Evolutionary conservation across 306 rosid genomes (phyloP), one percentile per base, ranked within the genome.

Genomic region (Fagus sylvatica): DNA sequence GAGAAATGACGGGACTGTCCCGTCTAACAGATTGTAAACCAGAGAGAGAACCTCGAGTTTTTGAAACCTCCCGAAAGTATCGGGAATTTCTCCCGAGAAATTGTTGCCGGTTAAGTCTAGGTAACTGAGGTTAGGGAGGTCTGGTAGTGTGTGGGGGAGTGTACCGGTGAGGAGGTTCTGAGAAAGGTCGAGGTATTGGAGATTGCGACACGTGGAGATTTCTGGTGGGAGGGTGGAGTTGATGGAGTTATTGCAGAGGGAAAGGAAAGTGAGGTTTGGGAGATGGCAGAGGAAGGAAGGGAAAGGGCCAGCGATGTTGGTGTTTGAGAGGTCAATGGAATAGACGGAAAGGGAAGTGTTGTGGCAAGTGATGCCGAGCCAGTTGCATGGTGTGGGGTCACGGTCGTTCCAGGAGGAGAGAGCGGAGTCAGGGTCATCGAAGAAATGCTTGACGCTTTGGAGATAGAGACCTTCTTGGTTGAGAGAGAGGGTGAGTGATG

Each of bases 31-130:
- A 53, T 95, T 95, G 49, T 43, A 79, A 5, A 95, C 89, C 7
- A 92, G 82, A 0, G 98, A 89, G 46, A 95, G 53, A 1, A 88
- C 93, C 76, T 95, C 82, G 9, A 95, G 97, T 5, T 79, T 87
- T 46, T 67, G 88, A 71, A 95, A 92, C 41, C 66, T 69, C 1
- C 87, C 91, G 64, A 88, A 95, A 15, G 89, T 71, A 3, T 3
- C 36, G 0, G 98, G 98, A 11, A 95, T 85, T 4, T 71, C 48
- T 28, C 98, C 98, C 60, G 98, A 91, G 76, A 95, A 87, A 60
- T 92, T 95, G 80, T 95, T 95, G 1, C 89, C 98, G 16, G 96
- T 84, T 16, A 95, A 72, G 80, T 95, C 96, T 28, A 95, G 83
- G 83, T 89, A 53, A 6, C 53, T 76, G 71, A 95, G 97, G 75